Conservation (phyloP, 1,284 basidiomycete genomes). For the Sphaerobolus stellatus region DNA sequence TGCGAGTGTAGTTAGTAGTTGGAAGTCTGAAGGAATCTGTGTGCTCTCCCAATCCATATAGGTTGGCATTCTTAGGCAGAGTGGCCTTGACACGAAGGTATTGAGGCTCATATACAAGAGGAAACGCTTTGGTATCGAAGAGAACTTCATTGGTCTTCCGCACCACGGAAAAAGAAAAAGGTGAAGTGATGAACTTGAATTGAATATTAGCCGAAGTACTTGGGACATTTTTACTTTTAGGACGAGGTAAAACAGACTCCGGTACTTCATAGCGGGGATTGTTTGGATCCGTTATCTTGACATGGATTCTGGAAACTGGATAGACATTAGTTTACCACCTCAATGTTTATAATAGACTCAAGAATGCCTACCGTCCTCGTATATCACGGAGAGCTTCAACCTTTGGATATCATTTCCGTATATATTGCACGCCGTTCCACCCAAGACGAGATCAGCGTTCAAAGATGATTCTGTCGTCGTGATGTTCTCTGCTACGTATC, state of each 20-base stretch:
- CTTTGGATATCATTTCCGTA: constrained; percentile 59
- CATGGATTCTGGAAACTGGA: constrained; percentile 61
- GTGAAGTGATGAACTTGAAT: constrained; percentile 67
- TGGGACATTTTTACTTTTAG: constrained; percentile 26
- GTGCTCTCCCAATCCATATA: constrained; percentile 79
- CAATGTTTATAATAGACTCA: not conserved
- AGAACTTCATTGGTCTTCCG: constrained; percentile 59
- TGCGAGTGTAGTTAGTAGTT: constrained; percentile 59
- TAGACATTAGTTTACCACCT: constrained; percentile 13
- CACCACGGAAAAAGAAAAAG: constrained; percentile 71
- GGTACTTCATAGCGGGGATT: constrained; percentile 66
- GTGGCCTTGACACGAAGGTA: constrained; percentile 68
- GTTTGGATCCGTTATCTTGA: constrained; percentile 67
- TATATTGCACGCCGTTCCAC: constrained; percentile 58
- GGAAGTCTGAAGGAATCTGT: constrained; percentile 65
- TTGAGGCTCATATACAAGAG: constrained; percentile 75
- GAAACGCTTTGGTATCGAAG: constrained; percentile 69
- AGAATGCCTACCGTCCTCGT: constrained; percentile 50
- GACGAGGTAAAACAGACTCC: constrained; percentile 62
- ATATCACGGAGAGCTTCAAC: constrained; percentile 54
- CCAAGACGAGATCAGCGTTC: constrained; percentile 53
- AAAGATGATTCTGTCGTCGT: too few species aligned
- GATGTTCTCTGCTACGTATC: too few species aligned
- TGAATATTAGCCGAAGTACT: constrained; percentile 42
- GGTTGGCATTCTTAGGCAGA: constrained; percentile 58